Evolutionary conservation across 2,329 filamentous ascomycete genomes (phyloP).

Genomic region (Diplodia corticola): DNA sequence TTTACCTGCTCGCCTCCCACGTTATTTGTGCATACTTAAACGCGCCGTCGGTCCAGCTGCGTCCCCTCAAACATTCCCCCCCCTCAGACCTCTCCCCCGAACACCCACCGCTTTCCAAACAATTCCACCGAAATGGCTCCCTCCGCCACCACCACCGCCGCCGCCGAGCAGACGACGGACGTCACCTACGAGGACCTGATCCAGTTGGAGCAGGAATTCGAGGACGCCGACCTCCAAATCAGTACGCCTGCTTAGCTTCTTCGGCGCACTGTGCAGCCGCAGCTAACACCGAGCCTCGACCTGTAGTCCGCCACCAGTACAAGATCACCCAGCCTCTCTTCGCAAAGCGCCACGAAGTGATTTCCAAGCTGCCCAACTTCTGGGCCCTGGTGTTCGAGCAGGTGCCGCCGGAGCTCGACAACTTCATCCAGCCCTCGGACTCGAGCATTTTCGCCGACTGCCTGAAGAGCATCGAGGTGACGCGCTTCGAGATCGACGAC

Average conservation of each 20-base stretch:
- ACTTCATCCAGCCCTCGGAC: slow-evolving; percentile 82
- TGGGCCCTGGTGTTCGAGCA: slow-evolving; percentile 94
- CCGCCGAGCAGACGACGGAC: slow-evolving; percentile 11
- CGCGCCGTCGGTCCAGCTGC: background rate
- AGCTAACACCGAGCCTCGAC: background rate
- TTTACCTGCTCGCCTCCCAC: slow-evolving; percentile 13
- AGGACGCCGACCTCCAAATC: slow-evolving; percentile 78
- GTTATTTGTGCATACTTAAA: slow-evolving; percentile 4
- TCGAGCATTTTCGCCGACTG: slow-evolving; percentile 68
- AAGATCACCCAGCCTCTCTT: slow-evolving; percentile 70
- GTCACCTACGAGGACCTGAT: slow-evolving; percentile 75
- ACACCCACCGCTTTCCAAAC: background rate
- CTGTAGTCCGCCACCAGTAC: slow-evolving; percentile 70
- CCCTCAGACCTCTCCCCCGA: background rate
- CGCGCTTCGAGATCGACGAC: slow-evolving; percentile 74
- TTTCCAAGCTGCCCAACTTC: slow-evolving; percentile 79
- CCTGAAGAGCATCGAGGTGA: slow-evolving; percentile 69
- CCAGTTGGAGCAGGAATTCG: slow-evolving; percentile 79
- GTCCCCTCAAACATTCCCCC: background rate
- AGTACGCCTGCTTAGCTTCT: slow-evolving; percentile 57
- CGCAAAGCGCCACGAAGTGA: slow-evolving; percentile 69
- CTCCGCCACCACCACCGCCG: slow-evolving; percentile 7
- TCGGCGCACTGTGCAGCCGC: background rate
- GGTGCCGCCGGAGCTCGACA: slow-evolving; percentile 80
- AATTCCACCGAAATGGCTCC: background rate